A percentile compares a stretch with the other conserved stretches of the same genome.
Conservation (phyloP, 2,329 filamentous ascomycete species). For the Exophiala dermatitidis region DNA sequence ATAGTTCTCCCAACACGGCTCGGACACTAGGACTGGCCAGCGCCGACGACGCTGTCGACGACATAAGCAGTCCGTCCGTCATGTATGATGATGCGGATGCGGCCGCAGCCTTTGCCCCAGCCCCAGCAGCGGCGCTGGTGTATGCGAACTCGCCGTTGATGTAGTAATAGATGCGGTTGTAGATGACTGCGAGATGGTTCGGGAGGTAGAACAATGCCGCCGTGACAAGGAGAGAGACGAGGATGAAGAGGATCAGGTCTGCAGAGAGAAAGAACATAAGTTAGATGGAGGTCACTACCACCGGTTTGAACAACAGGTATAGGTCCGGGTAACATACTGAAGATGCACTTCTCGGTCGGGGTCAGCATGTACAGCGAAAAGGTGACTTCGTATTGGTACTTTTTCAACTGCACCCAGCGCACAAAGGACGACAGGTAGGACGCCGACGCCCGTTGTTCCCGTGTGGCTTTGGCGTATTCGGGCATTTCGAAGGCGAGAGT, state of each 20-base stretch:
- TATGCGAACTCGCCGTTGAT: slow-evolving; percentile 64
- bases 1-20: slow-evolving; percentile 16
- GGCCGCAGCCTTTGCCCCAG: slow-evolving; percentile 1
- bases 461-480: slow-evolving; percentile 18
- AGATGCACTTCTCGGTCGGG: slow-evolving; percentile 89
- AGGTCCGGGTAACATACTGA: slow-evolving; percentile 60
- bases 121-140: slow-evolving; percentile 21
- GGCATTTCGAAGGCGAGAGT: slow-evolving; percentile 13
- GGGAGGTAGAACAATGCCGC: slow-evolving; percentile 89
- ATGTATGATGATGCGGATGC: background rate
- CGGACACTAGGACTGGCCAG: background rate
- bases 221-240: slow-evolving; percentile 76
- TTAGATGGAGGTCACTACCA: slow-evolving; percentile 3
- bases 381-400: slow-evolving; percentile 97
- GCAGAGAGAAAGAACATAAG: slow-evolving; percentile 6
- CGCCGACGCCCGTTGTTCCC: slow-evolving; percentile 9
- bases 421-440: slow-evolving; percentile 49
- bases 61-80: slow-evolving; percentile 6
- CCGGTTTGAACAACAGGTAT: slow-evolving; percentile 16
- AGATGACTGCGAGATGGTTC: slow-evolving; percentile 76
- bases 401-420: slow-evolving; percentile 86
- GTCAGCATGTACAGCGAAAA: slow-evolving; percentile 97
- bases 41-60: slow-evolving; percentile 1
- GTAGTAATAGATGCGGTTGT: slow-evolving; percentile 88
- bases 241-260: slow-evolving; percentile 90